These are phyloP conservation scores for Talaromyces sp. DNA, from an alignment of 2,329 filamentous ascomycete genomes.

Conservation along the genomic window DNA sequence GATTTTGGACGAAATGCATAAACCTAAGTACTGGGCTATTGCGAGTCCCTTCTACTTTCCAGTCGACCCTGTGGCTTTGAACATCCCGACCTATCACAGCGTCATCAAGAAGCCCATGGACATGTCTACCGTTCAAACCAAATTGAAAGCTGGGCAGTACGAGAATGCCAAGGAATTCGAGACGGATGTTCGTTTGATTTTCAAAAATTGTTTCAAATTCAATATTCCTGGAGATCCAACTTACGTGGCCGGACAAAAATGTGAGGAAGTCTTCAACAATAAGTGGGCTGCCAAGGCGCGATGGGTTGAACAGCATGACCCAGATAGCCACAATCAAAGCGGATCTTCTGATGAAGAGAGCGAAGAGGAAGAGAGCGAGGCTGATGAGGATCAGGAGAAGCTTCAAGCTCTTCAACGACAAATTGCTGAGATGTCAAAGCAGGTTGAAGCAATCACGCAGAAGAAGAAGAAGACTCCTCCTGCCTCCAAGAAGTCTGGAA, in stretches of 20 bases:
- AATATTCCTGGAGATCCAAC: conserved; percentile 77
- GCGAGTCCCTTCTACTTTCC: conserved; percentile 76
- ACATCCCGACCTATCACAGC: conserved; percentile 89
- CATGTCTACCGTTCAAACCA: conserved; percentile 72
- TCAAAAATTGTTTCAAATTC: conserved; percentile 88
- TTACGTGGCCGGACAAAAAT: conserved; percentile 64
- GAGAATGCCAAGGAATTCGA: conserved; percentile 81
- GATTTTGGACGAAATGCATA: conserved; percentile 72
- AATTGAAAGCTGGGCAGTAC: conserved; percentile 76
- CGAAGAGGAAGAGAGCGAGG: conserved; percentile 65
- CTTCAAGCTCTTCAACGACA: conserved; percentile 66
- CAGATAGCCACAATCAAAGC: conserved; percentile 62
- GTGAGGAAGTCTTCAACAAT: conserved; percentile 71
- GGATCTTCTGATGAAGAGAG: conserved; percentile 69
- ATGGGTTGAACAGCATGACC: conserved; percentile 74
- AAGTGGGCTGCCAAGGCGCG: conserved; percentile 75
- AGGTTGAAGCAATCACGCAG: conserved; percentile 54
- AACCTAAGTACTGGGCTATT: conserved; percentile 64
- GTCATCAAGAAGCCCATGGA: conserved; percentile 98
- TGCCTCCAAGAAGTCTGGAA: conserved; percentile 49
- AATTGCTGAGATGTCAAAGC: conserved; percentile 70
- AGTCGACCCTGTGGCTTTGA: conserved; percentile 89
- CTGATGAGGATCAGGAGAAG: conserved; percentile 61
- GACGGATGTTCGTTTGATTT: conserved; percentile 74
- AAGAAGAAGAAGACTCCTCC: conserved; percentile 61